phyloP scores from a whole-genome alignment of 192 early-diverging fungal species.

The Mortierella hygrophila region DNA sequence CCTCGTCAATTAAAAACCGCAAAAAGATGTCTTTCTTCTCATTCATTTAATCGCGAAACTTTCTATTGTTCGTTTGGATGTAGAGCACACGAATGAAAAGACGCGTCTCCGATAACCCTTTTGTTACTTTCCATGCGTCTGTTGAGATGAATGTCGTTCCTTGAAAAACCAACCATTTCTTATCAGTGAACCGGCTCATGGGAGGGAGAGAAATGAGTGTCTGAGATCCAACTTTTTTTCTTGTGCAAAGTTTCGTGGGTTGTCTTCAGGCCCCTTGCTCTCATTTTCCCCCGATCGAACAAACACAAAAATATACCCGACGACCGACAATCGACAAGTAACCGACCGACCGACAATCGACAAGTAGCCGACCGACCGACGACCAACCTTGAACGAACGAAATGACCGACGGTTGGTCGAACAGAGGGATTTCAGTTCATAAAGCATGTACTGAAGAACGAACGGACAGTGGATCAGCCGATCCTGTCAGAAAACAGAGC shows the following conservation, averaged over 20 bases:
- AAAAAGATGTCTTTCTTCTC: not conserved
- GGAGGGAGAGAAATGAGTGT: not conserved
- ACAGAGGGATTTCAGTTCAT: not conserved
- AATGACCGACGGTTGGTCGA: not conserved
- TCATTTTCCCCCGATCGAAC: not conserved
- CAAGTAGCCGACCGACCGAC: no score
- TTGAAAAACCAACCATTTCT: not conserved
- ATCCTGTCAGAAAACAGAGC: not conserved
- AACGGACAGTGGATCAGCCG: conserved; percentile 35
- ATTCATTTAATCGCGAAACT: not conserved
- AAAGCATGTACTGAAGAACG: no score
- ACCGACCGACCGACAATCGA: not conserved
- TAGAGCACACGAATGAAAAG: not conserved
- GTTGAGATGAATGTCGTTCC: not conserved
- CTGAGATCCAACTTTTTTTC: conserved; percentile 8
- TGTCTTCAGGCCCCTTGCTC: not conserved
- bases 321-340: not conserved
- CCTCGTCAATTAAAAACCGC: not conserved
- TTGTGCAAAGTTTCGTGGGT: not conserved
- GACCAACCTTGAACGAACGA: no score
- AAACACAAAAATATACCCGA: not conserved
- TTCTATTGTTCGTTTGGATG: not conserved
- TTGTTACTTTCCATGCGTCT: no score
- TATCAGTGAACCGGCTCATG: conserved; percentile 1
- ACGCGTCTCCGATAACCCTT: not conserved